Evolutionary conservation across 2,329 filamentous ascomycete species (phyloP).

Genomic region (Balansia obtecta): DNA sequence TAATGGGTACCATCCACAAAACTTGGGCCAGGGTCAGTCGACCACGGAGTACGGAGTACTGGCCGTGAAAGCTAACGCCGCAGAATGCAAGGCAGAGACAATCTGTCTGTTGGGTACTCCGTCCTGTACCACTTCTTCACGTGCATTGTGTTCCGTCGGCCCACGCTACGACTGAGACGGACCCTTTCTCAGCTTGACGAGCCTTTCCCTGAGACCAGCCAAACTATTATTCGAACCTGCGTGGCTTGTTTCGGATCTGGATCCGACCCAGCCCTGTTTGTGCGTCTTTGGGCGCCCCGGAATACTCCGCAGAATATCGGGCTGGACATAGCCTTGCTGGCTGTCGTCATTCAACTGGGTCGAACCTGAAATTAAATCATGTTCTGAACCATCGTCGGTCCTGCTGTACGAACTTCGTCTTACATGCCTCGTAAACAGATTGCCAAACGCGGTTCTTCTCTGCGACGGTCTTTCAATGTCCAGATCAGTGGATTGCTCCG

Average conservation of each 20-base stretch:
- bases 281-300: not conserved
- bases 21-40: not conserved
- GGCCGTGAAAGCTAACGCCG: not conserved
- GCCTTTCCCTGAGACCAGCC: not conserved
- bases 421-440: not conserved
- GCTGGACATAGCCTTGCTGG: not conserved
- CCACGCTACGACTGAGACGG: not conserved
- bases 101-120: not conserved
- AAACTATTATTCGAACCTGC: not conserved
- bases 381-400: not conserved
- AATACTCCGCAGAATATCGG: not conserved
- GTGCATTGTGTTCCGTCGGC: not conserved
- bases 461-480: not conserved
- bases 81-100: not conserved
- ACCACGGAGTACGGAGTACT: not conserved
- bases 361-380: not conserved
- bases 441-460: constrained; percentile 1
- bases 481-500: not conserved
- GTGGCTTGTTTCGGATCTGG: not conserved
- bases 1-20: not conserved
- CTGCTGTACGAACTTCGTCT: not conserved
- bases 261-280: not conserved
- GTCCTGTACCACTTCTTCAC: too few relatives aligned
- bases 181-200: not conserved
- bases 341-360: not conserved